Evolutionary conservation across 345 rosid genomes (phyloP).

Genomic region (Litchi chinensis): DNA sequence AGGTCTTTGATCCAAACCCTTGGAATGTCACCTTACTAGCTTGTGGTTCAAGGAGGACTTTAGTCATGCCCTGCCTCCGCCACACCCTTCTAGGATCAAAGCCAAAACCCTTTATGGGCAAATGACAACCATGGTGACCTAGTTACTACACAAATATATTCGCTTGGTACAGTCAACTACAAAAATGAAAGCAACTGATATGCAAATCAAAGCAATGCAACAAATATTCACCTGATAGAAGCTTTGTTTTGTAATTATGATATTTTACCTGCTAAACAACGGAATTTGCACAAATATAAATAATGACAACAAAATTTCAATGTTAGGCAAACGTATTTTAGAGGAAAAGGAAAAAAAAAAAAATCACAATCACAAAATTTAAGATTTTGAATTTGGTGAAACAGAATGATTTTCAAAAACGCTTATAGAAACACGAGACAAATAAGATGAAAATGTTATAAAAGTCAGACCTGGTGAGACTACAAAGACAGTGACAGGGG

Average conservation of each 20-base stretch:
- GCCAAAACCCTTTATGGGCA: too few relatives aligned
- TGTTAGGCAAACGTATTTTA: background rate
- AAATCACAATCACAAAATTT: background rate
- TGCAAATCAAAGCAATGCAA: background rate
- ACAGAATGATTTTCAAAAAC: background rate
- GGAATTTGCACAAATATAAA: background rate
- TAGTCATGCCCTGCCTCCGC: too few relatives aligned
- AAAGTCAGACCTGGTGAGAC: background rate
- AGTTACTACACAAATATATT: too few relatives aligned
- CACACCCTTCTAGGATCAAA: too few relatives aligned
- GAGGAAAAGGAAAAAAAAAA: background rate
- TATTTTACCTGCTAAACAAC: background rate
- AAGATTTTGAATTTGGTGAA: background rate
- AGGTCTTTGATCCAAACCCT: too few relatives aligned
- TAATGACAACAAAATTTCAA: background rate
- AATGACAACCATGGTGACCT: too few relatives aligned
- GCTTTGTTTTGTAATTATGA: background rate
- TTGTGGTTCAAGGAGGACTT: too few relatives aligned
- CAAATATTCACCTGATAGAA: conserved; percentile 3
- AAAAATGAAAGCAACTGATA: background rate
- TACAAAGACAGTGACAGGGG: background rate
- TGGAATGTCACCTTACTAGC: too few relatives aligned
- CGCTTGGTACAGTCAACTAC: background rate
- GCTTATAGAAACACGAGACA: background rate
- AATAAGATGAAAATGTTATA: background rate